These are phyloP conservation scores for Chytriomyces hyalinus DNA, from an alignment of 192 early-diverging fungal species.

Conservation along the genomic window DNA sequence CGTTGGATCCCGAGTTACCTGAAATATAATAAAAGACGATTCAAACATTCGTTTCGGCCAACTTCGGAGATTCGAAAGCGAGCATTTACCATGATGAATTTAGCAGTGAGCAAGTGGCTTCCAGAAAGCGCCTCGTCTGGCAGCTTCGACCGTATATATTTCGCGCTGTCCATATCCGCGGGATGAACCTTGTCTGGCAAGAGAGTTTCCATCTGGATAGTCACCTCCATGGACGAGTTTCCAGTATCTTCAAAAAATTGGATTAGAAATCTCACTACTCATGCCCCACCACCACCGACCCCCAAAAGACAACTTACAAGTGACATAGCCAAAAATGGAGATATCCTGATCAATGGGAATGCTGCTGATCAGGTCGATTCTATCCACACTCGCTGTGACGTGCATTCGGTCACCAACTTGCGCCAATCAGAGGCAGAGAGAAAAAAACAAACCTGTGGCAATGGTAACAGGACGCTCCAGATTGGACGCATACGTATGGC, in stretches of 20 bases:
- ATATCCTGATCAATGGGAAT: slow-evolving; percentile 72
- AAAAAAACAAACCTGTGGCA: slow-evolving; percentile 61
- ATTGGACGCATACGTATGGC: slow-evolving; percentile 76
- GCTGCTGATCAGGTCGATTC: slow-evolving; percentile 76
- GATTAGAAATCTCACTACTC: background rate
- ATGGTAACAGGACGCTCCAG: slow-evolving; percentile 68
- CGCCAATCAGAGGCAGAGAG: slow-evolving; percentile 3
- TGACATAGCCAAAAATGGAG: slow-evolving; percentile 81
- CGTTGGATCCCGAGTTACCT: slow-evolving; percentile 66
- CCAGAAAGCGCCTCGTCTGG: background rate
- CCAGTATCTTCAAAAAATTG: slow-evolving; percentile 62
- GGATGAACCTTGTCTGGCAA: slow-evolving; percentile 29
- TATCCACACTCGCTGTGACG: slow-evolving; percentile 74
- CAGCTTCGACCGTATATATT: slow-evolving; percentile 3
- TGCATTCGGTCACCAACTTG: slow-evolving; percentile 26
- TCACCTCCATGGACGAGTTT: slow-evolving; percentile 83
- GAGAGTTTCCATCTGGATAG: slow-evolving; percentile 44
- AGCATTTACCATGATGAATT: slow-evolving; percentile 84
- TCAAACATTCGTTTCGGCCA: background rate
- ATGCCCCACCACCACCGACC: background rate
- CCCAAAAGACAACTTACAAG: slow-evolving; percentile 43
- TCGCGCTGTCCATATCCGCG: slow-evolving; percentile 29
- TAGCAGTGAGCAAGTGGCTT: slow-evolving; percentile 69
- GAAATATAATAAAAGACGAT: background rate
- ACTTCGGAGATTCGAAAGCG: background rate